Evolutionary conservation across 2,329 filamentous ascomycete genomes (phyloP).

Genomic region (Alternaria rosae): DNA sequence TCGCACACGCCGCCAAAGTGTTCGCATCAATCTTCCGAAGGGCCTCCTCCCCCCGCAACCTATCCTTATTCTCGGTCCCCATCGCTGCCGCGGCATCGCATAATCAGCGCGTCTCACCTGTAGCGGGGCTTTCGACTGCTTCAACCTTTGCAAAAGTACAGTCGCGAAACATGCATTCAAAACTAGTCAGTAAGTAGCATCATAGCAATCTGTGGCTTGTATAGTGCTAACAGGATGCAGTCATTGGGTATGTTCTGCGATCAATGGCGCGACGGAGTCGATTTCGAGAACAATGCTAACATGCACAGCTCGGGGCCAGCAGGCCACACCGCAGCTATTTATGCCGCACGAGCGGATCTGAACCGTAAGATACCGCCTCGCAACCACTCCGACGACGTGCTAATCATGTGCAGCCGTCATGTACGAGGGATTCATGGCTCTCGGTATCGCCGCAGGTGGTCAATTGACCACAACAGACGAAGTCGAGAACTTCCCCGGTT

Average conservation of each 20-base stretch:
- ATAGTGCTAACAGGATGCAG: slow-evolving; percentile 38
- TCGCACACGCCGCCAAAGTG: slow-evolving; percentile 75
- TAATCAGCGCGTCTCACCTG: slow-evolving; percentile 63
- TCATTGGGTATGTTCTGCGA: slow-evolving; percentile 46
- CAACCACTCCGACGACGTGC: background rate
- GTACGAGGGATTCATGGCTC: slow-evolving; percentile 97
- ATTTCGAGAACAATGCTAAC: slow-evolving; percentile 40
- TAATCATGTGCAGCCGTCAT: slow-evolving; percentile 70
- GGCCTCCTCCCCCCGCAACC: slow-evolving; percentile 66
- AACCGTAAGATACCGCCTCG: slow-evolving; percentile 66
- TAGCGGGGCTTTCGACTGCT: slow-evolving; percentile 51
- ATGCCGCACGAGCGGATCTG: slow-evolving; percentile 91
- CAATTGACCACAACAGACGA: slow-evolving; percentile 99
- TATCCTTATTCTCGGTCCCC: slow-evolving; percentile 75
- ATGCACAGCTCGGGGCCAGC: slow-evolving; percentile 84
- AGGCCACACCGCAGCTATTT: slow-evolving; percentile 96
- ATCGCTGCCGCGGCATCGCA: slow-evolving; percentile 75
- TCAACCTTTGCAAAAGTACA: slow-evolving; percentile 41
- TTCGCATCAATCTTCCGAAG: slow-evolving; percentile 84
- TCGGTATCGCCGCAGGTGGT: slow-evolving; percentile 93
- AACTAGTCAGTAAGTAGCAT: slow-evolving; percentile 78
- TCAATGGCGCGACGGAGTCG: background rate
- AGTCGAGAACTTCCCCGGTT: slow-evolving; percentile 97
- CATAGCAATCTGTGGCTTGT: background rate
- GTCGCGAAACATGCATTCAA: slow-evolving; percentile 81